Conservation (phyloP, 2,329 filamentous ascomycete species). For the Phialocephala subalpina region DNA sequence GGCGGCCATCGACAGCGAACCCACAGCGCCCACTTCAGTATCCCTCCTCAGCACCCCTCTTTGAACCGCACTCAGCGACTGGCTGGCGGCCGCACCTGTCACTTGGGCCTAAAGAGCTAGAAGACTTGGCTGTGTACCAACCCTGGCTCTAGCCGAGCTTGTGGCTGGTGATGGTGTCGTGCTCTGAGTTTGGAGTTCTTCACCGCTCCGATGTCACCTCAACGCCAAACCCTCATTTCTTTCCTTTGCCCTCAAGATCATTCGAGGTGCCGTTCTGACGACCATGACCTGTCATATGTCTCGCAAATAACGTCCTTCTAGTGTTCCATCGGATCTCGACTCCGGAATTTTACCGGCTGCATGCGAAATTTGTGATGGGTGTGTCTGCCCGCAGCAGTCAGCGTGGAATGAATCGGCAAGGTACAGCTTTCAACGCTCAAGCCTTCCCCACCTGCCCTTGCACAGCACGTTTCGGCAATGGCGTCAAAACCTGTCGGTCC, state of each 20-base stretch:
- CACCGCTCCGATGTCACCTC: slow-evolving; percentile 8
- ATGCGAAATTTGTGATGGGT: slow-evolving; percentile 18
- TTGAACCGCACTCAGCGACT: background rate
- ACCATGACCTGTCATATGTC: slow-evolving; percentile 11
- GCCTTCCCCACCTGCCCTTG: slow-evolving; percentile 10
- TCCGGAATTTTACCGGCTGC: slow-evolving; percentile 9
- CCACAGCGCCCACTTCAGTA: background rate
- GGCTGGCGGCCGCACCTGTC: background rate
- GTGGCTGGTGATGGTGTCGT: slow-evolving; percentile 7
- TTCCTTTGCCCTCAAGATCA: background rate
- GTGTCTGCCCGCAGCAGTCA: slow-evolving; percentile 2
- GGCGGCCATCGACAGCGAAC: background rate
- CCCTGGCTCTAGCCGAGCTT: background rate
- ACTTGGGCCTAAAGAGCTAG: background rate
- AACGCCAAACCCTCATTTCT: background rate
- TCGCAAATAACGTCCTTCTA: background rate
- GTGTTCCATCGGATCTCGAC: background rate
- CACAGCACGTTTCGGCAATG: slow-evolving; percentile 14
- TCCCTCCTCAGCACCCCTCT: background rate
- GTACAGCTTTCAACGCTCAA: slow-evolving; percentile 11
- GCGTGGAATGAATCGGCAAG: slow-evolving; percentile 9
- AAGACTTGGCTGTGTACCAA: background rate
- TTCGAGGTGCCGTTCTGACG: slow-evolving; percentile 6
- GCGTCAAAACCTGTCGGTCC: slow-evolving; percentile 12
- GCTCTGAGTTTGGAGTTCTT: slow-evolving; percentile 1